A percentile compares a stretch with the other conserved stretches of the same genome.
These are phyloP conservation scores for Russula lepida DNA, from an alignment of 768 basidiomycete genomes.

Conservation along the genomic window DNA sequence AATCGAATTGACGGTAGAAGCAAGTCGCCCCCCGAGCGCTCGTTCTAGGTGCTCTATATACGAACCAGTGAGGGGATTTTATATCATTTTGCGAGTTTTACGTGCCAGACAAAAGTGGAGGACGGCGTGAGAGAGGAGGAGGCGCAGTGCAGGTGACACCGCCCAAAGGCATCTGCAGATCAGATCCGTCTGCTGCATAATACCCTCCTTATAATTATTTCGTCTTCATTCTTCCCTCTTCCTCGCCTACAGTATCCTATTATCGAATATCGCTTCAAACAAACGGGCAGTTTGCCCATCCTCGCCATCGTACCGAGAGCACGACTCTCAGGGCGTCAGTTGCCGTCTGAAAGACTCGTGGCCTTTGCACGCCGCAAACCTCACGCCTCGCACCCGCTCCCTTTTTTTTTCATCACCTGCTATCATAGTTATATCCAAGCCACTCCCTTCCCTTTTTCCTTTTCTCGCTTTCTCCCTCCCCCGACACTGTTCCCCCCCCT, in stretches of 20 bases:
- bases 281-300: neutral
- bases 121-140: neutral
- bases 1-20: neutral
- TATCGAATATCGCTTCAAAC: neutral
- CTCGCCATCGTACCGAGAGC: constrained; percentile 20
- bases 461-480: constrained; percentile 24
- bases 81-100: too few relatives aligned
- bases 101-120: constrained; percentile 1
- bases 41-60: neutral
- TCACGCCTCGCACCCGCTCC: constrained; percentile 25
- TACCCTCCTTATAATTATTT: neutral
- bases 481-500: constrained; percentile 22
- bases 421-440: constrained; percentile 13
- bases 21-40: neutral
- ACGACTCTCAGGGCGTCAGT: constrained; percentile 17
- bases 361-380: constrained; percentile 29
- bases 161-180: neutral
- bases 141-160: neutral
- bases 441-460: constrained; percentile 20
- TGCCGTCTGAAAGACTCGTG: constrained; percentile 29
- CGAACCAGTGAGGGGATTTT: neutral
- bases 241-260: neutral
- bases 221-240: neutral
- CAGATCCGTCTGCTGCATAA: neutral
- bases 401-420: constrained; percentile 22